phyloP scores from a whole-genome alignment of 345 rosid species.

The Eucalyptus tenuipes region DNA sequence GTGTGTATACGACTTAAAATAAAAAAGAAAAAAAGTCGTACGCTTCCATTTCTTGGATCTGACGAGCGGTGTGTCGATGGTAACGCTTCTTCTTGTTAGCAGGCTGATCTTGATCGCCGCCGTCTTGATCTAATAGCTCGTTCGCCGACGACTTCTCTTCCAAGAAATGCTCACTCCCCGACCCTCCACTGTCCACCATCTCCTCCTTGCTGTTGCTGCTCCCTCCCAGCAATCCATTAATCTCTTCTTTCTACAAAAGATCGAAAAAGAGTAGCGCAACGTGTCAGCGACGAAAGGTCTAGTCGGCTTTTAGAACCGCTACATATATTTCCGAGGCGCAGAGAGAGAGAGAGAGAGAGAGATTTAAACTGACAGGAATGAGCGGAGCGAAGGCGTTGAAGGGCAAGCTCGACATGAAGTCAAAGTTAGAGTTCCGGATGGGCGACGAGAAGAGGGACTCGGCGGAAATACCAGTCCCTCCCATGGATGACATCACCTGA shows the following conservation, averaged over 20 bases:
- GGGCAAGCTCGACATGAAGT: constrained; percentile 36
- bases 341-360: neutral
- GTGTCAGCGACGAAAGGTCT: neutral
- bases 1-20: neutral
- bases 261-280: neutral
- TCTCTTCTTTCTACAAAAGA: constrained; percentile 40
- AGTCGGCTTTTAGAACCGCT: neutral
- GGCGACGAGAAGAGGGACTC: constrained; percentile 46
- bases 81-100: constrained; percentile 79
- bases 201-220: constrained; percentile 54
- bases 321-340: neutral
- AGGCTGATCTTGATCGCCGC: constrained; percentile 12
- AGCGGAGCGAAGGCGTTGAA: constrained; percentile 51
- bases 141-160: constrained; percentile 56
- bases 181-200: constrained; percentile 58
- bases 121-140: constrained; percentile 29
- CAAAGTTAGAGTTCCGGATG: constrained; percentile 75
- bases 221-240: constrained; percentile 17
- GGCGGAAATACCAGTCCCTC: constrained; percentile 42
- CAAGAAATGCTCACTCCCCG: constrained; percentile 67
- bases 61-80: constrained; percentile 83
- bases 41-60: constrained; percentile 99
- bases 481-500: constrained; percentile 58
- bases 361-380: constrained; percentile 36
- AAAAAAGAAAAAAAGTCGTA: constrained; percentile 10